phyloP scores from a whole-genome alignment of 371 early-diverging fungal genomes.

The Apophysomyces sp. region DNA sequence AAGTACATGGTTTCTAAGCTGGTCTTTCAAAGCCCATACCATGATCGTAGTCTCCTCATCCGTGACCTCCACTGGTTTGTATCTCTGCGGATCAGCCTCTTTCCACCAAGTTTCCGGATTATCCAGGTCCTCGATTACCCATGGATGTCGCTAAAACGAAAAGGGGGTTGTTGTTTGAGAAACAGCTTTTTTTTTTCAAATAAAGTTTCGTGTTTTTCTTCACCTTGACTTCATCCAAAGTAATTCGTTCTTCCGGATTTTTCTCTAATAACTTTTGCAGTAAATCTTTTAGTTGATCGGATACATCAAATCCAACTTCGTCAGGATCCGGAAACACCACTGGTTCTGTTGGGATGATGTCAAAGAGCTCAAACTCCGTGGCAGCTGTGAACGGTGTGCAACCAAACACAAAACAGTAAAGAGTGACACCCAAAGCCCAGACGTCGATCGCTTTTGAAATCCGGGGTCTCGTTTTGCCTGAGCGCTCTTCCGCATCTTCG shows the following conservation, averaged over 20 bases:
- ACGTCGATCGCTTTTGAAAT: slow-evolving; percentile 91
- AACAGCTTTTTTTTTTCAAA: slow-evolving; percentile 15
- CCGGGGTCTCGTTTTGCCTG: slow-evolving; percentile 14
- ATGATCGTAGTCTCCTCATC: slow-evolving; percentile 36
- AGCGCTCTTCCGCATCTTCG: background rate
- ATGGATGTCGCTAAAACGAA: slow-evolving; percentile 69
- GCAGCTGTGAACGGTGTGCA: slow-evolving; percentile 93
- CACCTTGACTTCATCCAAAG: slow-evolving; percentile 82
- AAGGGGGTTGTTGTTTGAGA: slow-evolving; percentile 83
- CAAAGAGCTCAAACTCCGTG: slow-evolving; percentile 91
- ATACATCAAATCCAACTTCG: slow-evolving; percentile 19
- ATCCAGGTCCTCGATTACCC: slow-evolving; percentile 74
- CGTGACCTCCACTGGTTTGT: slow-evolving; percentile 29
- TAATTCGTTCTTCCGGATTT: slow-evolving; percentile 75
- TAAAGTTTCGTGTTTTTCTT: no score
- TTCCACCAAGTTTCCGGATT: slow-evolving; percentile 46
- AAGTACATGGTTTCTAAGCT: background rate
- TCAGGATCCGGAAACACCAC: slow-evolving; percentile 20
- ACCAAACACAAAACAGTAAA: slow-evolving; percentile 95
- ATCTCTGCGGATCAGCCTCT: slow-evolving; percentile 24
- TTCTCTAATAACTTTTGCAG: slow-evolving; percentile 74
- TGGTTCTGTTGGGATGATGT: slow-evolving; percentile 74
- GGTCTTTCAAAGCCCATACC: slow-evolving; percentile 26
- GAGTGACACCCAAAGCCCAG: slow-evolving; percentile 98
- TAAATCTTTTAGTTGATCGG: slow-evolving; percentile 55